A percentile compares a stretch with the other conserved stretches of the same genome.
Evolutionary conservation across 495 filamentous ascomycete species (phyloP).

Genomic region (Neurospora sp.): DNA sequence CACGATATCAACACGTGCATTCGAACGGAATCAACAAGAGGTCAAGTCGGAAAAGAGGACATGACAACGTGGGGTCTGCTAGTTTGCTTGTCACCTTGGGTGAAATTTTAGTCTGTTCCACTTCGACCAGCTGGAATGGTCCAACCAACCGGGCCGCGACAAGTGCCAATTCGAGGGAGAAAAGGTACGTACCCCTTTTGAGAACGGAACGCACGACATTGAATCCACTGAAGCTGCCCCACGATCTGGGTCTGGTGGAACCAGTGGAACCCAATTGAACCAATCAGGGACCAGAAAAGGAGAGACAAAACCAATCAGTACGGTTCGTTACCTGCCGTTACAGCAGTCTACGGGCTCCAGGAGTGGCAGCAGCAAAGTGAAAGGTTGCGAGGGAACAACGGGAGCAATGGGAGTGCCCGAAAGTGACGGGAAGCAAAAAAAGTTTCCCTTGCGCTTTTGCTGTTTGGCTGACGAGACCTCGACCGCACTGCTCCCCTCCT

Average conservation of each 20-base stretch:
- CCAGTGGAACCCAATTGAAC: slow-evolving; percentile 1
- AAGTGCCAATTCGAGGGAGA: neutral
- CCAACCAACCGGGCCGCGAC: neutral
- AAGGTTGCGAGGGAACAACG: neutral
- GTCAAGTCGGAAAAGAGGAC: neutral
- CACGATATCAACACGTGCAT: neutral
- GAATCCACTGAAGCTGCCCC: slow-evolving; percentile 7
- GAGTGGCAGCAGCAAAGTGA: neutral
- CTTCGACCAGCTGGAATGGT: neutral
- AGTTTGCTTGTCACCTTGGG: neutral
- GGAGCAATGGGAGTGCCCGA: neutral
- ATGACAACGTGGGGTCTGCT: neutral
- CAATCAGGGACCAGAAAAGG: neutral
- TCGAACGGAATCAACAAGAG: neutral
- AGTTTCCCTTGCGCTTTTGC: neutral
- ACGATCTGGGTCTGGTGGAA: slow-evolving; percentile 8
- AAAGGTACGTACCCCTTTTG: neutral
- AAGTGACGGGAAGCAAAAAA: neutral
- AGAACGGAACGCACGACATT: neutral
- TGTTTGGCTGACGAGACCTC: neutral
- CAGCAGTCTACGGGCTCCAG: neutral
- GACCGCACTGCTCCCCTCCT: slow-evolving; percentile 10
- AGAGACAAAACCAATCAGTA: neutral
- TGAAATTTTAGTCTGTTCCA: neutral
- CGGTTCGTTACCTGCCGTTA: neutral